Evolutionary conservation across 83 land plant genomes (phyloP), one percentile per base, ranked within the genome.

Genomic region (Picea abies): DNA sequence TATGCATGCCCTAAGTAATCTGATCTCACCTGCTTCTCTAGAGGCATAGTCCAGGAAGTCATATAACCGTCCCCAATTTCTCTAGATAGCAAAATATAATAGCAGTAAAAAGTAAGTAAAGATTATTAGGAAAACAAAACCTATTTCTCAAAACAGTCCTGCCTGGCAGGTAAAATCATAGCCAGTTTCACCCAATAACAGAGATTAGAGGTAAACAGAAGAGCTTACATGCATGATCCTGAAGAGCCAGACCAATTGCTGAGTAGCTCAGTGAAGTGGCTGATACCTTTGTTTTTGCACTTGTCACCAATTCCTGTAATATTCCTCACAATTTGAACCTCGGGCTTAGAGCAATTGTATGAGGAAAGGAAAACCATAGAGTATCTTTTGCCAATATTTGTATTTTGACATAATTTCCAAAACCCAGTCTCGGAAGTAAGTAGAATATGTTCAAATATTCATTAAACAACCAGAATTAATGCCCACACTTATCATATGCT

Each of bases 211-310:
- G 62, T 49, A 26, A 71, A 32, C 29, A 32, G 14, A 35, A 11
- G 66, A 67, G 47, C 91, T 39, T 84, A 94, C 96, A 94, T 63
- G 90, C 96, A 94, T 56, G 83, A 87, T 56, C 96, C 96, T 67
- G 80, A 37, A 60, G 90, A 83, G 29, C 87, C 83, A 63, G 92
- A 90, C 92, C 89, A 92, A 15, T 87, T 84, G 88, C 90, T 84
- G 23, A 94, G 83, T 25, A 79, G 86, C 84, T 86, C 81, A 56
- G 94, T 94, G 79, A 94, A 90, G 4, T 84, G 69, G 14, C 81
- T 41, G 29, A 92, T 26, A 67, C 96, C 91, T n/a, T 29, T 32
- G 58, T 86, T 80, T 7, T 62, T 76, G 88, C 96, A 94, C 60
- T 77, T 72, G 75, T 94, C 94, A 3, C 90, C 86, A 79, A 94